phyloP scores from a whole-genome alignment of 805 yeast genomes.

The Sugiyamaella valdiviana region DNA sequence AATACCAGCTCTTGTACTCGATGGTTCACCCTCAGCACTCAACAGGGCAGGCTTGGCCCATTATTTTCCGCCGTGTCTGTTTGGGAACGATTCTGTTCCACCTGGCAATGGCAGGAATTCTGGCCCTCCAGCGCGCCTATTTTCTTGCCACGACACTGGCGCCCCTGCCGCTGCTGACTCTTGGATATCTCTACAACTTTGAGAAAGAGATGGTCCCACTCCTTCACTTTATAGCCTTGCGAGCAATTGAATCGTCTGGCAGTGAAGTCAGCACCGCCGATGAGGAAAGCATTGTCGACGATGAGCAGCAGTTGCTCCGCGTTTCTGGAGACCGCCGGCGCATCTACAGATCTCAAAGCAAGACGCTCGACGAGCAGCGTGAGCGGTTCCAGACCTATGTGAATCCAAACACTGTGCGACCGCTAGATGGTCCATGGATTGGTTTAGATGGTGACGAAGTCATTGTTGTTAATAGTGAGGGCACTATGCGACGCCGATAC shows the following conservation, averaged over 20 bases:
- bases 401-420: conserved; percentile 65
- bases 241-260: conserved; percentile 51
- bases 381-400: conserved; percentile 66
- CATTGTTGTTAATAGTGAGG: conserved; percentile 42
- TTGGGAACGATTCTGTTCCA: conserved; percentile 81
- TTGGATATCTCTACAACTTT: conserved; percentile 68
- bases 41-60: conserved; percentile 94
- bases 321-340: conserved; percentile 1
- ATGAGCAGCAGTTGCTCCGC: conserved; percentile 2
- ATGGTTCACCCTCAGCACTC: conserved; percentile 95
- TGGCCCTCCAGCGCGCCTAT: conserved; percentile 77
- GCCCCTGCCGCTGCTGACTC: conserved; percentile 69
- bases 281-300: conserved; percentile 1
- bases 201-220: conserved; percentile 76
- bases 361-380: conserved; percentile 72
- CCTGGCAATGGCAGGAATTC: conserved; percentile 85
- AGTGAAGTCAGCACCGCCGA: conserved; percentile 8
- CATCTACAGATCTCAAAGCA: conserved; percentile 19
- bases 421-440: conserved; percentile 81
- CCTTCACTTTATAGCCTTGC: conserved; percentile 76
- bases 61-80: conserved; percentile 74
- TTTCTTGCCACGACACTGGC: conserved; percentile 60
- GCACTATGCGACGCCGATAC: conserved; percentile 34
- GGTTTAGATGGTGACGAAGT: conserved; percentile 53
- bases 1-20: conserved; percentile 82